A percentile compares a stretch with the other conserved stretches of the same genome.
phyloP scores from a whole-genome alignment of 1,284 basidiomycete genomes.

The Malassezia cuniculi region DNA sequence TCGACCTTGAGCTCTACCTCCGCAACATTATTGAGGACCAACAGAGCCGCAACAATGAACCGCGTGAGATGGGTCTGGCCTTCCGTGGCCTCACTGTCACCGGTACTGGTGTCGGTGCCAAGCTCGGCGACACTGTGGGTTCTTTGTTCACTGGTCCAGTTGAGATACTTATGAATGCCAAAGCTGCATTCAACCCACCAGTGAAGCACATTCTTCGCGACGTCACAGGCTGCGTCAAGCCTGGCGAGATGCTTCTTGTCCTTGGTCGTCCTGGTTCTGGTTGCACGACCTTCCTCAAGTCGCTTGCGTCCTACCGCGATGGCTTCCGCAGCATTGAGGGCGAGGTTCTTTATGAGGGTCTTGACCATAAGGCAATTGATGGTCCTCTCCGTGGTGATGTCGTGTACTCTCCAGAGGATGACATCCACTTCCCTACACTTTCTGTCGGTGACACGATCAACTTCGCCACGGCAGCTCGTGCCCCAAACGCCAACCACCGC shows the following conservation, averaged over 20 bases:
- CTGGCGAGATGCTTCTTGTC: conserved; percentile 36
- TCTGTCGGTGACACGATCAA: conserved; percentile 21
- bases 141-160: conserved; percentile 18
- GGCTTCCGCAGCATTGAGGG: conserved; percentile 15
- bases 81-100: conserved; percentile 24
- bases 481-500: conserved; percentile 18
- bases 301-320: conserved; percentile 25
- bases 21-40: conserved; percentile 25
- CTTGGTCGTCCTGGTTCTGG: conserved; percentile 32
- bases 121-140: conserved; percentile 14
- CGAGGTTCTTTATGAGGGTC: conserved; percentile 20
- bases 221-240: conserved; percentile 22
- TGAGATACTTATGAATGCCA: conserved; percentile 13
- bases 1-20: conserved; percentile 42
- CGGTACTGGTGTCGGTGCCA: conserved; percentile 22
- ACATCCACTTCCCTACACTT: conserved; percentile 23
- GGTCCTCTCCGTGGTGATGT: conserved; percentile 19
- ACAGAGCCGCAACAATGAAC: conserved; percentile 21
- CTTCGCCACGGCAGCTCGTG: conserved; percentile 23
- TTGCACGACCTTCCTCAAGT: conserved; percentile 25
- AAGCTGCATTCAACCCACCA: conserved; percentile 18
- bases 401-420: conserved; percentile 19
- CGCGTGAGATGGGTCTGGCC: conserved; percentile 19
- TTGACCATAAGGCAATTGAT: conserved; percentile 21
- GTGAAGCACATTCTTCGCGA: conserved; percentile 24